These are phyloP conservation scores for Pleurostoma richardsiae DNA, from an alignment of 2,329 filamentous ascomycete genomes.

Conservation along the genomic window DNA sequence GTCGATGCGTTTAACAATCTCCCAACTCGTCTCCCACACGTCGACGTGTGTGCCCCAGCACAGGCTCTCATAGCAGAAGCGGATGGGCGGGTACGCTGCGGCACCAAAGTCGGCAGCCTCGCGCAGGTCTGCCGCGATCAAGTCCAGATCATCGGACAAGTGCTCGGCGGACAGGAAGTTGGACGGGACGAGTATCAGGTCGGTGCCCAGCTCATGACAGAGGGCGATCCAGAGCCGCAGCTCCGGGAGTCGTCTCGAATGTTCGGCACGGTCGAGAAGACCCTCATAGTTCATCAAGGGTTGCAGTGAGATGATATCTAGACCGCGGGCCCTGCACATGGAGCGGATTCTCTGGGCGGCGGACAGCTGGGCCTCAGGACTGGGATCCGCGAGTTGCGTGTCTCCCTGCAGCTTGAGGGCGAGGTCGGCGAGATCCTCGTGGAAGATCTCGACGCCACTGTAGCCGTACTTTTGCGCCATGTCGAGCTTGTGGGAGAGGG, in stretches of 20 bases:
- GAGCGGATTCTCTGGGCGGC: constrained; percentile 53
- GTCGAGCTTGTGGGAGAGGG: constrained; percentile 61
- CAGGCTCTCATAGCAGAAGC: constrained; percentile 70
- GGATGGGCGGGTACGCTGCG: constrained; percentile 47
- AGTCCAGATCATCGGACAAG: constrained; percentile 38
- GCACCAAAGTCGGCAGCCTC: constrained; percentile 65
- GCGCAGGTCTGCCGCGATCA: constrained; percentile 58
- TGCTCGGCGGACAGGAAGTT: constrained; percentile 54
- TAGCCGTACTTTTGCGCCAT: constrained; percentile 62
- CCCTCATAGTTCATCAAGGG: constrained; percentile 79
- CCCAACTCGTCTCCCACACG: constrained; percentile 69
- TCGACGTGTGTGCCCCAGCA: constrained; percentile 67
- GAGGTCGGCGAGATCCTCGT: constrained; percentile 66
- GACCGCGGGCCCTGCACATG: constrained; percentile 43
- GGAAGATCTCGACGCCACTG: constrained; percentile 69
- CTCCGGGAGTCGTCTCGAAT: constrained; percentile 49
- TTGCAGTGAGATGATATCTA: constrained; percentile 64
- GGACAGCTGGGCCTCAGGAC: constrained; percentile 47
- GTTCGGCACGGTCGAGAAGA: constrained; percentile 35
- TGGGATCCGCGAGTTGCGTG: constrained; percentile 53
- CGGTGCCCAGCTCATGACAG: constrained; percentile 57
- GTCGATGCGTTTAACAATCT: constrained; percentile 60
- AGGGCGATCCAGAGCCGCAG: constrained; percentile 69
- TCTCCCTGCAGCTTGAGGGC: constrained; percentile 33
- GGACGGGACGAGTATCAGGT: constrained; percentile 70